Evolutionary conservation across 1,139 yeast species (phyloP), one percentile per base, ranked within the genome.

Genomic region (Candida neerlandica): DNA sequence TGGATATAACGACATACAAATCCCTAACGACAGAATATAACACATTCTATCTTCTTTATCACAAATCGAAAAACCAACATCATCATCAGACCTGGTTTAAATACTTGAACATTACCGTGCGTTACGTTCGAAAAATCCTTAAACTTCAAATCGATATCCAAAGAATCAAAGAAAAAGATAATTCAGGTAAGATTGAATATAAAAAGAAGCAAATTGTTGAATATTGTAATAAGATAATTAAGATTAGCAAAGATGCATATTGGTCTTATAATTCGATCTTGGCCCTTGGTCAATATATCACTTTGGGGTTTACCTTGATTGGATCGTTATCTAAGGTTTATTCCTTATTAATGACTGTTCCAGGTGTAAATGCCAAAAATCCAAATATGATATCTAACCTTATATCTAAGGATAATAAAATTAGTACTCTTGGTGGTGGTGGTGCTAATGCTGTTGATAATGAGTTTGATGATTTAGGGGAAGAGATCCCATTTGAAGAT

Each of bases 21-120:
- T 16, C 40, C 4, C 44, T 57, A 43, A 56, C 53, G 7, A 65
- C 58, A 46, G 96, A 90, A 64, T 80, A 70, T 46, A 76, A 78
- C 32, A 61, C 88, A 2, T 62, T 88, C 7, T 86, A 82, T 56
- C 64, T 89, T 42, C 57, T 89, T 3, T 83, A 86, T 60, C 89
- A 86, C 57, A 70, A 96, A 53, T 86, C 85, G 63, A 75, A 76
- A 53, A 89, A 89, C 62, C 97, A 90, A 64, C 96, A 89, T 59
- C 71, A 84, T n/a, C 78, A 77, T 14, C 80, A 88, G 39, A 63
- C 62, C 19, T 90, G 97, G 97, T 90, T 96, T 92, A 78, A 71
- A 50, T 77, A 81, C 52, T 70, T 90, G 45, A 76, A 83, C 52
- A 77, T 85, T n/a, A 62, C 88, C 21, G 85, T 86, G 55, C 74